Percentiles rank a stretch among this genome's conserved stretches.
These are phyloP conservation scores for Halenospora varia DNA, from an alignment of 495 filamentous ascomycete genomes.

Conservation along the genomic window DNA sequence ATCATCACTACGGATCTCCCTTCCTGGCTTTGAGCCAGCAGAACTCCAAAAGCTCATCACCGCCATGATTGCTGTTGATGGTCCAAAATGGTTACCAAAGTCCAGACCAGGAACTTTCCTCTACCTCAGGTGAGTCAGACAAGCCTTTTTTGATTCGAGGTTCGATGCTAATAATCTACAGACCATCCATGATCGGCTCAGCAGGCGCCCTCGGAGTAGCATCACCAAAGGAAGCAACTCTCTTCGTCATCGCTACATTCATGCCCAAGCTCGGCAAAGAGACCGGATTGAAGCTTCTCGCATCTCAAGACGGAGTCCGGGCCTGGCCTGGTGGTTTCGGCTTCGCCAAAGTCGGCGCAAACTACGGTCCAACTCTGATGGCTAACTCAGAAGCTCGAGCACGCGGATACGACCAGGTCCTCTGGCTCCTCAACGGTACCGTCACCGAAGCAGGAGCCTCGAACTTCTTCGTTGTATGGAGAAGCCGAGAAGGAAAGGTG, in stretches of 20 bases:
- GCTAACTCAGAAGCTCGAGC: constrained; percentile 68
- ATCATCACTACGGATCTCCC: constrained; percentile 68
- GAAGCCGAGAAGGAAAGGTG: constrained; percentile 56
- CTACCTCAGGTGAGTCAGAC: constrained; percentile 43
- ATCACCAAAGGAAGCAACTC: constrained; percentile 73
- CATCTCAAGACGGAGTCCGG: constrained; percentile 70
- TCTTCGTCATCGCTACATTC: constrained; percentile 70
- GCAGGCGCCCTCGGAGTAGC: constrained; percentile 77
- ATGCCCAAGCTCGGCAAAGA: constrained; percentile 61
- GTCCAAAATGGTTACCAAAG: constrained; percentile 75
- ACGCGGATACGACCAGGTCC: constrained; percentile 76
- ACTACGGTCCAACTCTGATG: constrained; percentile 80
- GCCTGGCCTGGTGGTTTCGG: constrained; percentile 94
- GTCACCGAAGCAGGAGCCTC: constrained; percentile 90
- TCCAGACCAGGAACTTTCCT: constrained; percentile 62
- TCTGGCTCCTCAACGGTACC: constrained; percentile 82
- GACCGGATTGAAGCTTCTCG: constrained; percentile 71
- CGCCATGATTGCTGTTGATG: constrained; percentile 65
- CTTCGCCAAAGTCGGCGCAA: constrained; percentile 85
- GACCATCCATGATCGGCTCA: constrained; percentile 82
- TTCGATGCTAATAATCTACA: constrained; percentile 29
- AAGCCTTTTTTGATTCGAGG: neutral
- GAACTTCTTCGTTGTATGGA: constrained; percentile 89
- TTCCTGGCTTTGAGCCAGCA: constrained; percentile 68
- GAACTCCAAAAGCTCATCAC: constrained; percentile 73